These are phyloP conservation scores for Trametes cingulata DNA, from an alignment of 768 basidiomycete genomes.

Conservation along the genomic window DNA sequence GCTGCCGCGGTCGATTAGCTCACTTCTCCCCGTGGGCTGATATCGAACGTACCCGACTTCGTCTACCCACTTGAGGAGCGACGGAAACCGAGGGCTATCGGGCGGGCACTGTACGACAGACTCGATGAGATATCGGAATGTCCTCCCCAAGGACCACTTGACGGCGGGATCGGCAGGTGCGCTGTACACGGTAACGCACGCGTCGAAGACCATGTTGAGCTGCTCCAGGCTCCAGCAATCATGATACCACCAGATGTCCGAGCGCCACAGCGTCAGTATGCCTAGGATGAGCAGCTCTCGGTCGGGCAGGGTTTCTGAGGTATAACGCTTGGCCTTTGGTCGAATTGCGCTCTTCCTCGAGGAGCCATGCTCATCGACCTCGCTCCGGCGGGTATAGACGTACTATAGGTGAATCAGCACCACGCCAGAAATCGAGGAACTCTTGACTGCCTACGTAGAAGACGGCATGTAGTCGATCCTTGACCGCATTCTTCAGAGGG, in stretches of 20 bases:
- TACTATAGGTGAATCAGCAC: conserved; percentile 10
- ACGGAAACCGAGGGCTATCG: conserved; percentile 41
- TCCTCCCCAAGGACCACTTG: conserved; percentile 59
- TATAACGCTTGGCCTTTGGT: conserved; percentile 62
- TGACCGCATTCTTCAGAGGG: conserved; percentile 47
- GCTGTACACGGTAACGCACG: conserved; percentile 58
- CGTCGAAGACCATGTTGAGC: conserved; percentile 47
- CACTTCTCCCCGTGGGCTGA: background rate
- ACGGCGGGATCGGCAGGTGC: conserved; percentile 62
- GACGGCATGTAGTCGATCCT: conserved; percentile 52
- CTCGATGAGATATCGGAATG: conserved; percentile 48
- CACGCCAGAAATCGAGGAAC: background rate
- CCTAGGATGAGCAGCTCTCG: conserved; percentile 69
- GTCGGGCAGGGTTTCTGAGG: conserved; percentile 62
- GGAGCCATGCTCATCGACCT: conserved; percentile 59
- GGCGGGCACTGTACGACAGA: conserved; percentile 45
- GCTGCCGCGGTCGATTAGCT: conserved; percentile 9
- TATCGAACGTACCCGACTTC: conserved; percentile 43
- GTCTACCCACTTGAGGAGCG: conserved; percentile 44
- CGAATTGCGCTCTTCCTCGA: conserved; percentile 52
- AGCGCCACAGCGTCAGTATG: conserved; percentile 70
- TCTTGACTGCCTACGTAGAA: conserved; percentile 54
- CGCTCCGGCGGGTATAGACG: conserved; percentile 51
- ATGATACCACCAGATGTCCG: conserved; percentile 55
- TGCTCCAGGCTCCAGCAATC: conserved; percentile 43